Evolutionary conservation across 805 yeast species (phyloP), one percentile per base, ranked within the genome.

Genomic region (Lipomyces yamadae): DNA sequence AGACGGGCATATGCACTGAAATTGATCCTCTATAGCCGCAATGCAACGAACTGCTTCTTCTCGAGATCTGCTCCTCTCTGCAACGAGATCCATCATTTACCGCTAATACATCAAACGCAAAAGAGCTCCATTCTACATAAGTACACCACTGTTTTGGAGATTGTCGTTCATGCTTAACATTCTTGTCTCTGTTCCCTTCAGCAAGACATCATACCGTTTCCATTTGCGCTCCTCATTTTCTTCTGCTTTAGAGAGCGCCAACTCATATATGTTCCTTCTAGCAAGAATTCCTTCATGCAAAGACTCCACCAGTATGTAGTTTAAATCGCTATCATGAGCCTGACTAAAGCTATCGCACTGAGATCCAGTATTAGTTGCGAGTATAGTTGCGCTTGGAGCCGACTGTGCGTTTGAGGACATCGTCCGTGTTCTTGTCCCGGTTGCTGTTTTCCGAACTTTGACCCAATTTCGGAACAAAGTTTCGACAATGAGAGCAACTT

Each of bases 401-500:
- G 55, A 42, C 39, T 56, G 58, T 56, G 42, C 58, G 30, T n/a
- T 52, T 52, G 55, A 11, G 32, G 55, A 30, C 18, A 32, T 33
- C 3, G 62, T 54, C 32, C 62, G 61, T 10, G 58, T 29, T 3
- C 62, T 58, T 13, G 56, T 55, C 13, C 60, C 66, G 8, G 63
- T 57, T 8, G 60, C 63, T 8, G 68, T 42, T 33, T 29, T 10
- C 8, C 68, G 62, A 13, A 61, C 62, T 42, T 42, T 60, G n/a
- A 55, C 58, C 70, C 70, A 67, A 18, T 48, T 18, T n/a, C 68
- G 52, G 15, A 63, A 57, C 58, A 64, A 37, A 2, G 39, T 8
- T 63, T 67, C 70, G 7, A 67, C 56, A 2, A 61, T 30, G 1
- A 64, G 13, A 11, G 65, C 61, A 6, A 64, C 34, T 18, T 60